Conservation (phyloP, 2,329 filamentous ascomycete species). For the Diaporthe batatas region DNA sequence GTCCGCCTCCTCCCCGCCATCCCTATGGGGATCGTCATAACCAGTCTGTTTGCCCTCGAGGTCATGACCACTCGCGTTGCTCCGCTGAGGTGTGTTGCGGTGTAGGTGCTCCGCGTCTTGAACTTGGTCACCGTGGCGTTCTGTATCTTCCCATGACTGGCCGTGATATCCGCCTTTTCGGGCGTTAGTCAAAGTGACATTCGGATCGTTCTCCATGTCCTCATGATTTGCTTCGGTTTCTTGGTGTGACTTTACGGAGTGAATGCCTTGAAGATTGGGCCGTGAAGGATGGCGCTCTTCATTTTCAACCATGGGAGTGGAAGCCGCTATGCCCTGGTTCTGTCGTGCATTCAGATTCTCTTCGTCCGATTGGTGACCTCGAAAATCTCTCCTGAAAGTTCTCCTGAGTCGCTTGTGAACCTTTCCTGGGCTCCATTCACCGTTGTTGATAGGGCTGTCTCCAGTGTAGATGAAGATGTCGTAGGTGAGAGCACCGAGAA, state of each 20-base stretch:
- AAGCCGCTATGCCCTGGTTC: background rate
- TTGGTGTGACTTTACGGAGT: background rate
- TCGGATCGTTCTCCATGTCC: background rate
- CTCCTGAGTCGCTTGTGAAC: background rate
- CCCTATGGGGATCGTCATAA: background rate
- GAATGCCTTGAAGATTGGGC: background rate
- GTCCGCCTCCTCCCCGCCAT: background rate
- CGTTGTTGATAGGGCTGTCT: slow-evolving; percentile 28
- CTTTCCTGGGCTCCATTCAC: slow-evolving; percentile 4
- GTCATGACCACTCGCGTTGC: background rate
- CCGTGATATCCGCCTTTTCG: background rate
- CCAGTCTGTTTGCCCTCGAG: slow-evolving; percentile 8
- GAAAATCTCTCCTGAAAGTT: background rate
- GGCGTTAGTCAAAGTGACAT: background rate
- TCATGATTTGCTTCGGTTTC: background rate
- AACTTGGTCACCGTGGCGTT: background rate
- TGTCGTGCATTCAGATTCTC: background rate
- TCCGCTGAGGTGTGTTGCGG: background rate
- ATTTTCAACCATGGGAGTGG: background rate
- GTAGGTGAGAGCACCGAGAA: slow-evolving; percentile 26
- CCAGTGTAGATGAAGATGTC: slow-evolving; percentile 29
- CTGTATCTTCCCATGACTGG: background rate
- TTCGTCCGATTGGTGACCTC: background rate
- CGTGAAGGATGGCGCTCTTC: background rate
- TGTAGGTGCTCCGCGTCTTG: no score